phyloP scores from a whole-genome alignment of 352 stramenopile genomes.

The Phytophthora uliginosa region DNA sequence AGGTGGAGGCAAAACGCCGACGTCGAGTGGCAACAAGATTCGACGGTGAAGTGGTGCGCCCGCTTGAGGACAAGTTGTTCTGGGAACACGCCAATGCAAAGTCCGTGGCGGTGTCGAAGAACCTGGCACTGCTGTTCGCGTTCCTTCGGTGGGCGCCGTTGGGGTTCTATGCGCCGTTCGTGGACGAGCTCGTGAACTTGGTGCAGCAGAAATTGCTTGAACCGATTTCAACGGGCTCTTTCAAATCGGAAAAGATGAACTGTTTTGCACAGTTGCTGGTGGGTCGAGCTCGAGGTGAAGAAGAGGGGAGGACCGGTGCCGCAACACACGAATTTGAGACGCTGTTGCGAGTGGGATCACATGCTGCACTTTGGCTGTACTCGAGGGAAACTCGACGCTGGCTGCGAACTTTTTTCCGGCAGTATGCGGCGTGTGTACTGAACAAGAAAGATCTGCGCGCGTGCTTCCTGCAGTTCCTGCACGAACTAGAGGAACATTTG shows the following conservation, averaged over 20 bases:
- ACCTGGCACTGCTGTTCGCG: constrained; percentile 61
- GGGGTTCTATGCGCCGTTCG: constrained; percentile 48
- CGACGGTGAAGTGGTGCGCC: neutral
- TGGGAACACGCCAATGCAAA: constrained; percentile 60
- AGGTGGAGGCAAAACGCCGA: constrained; percentile 21
- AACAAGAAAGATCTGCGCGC: constrained; percentile 57
- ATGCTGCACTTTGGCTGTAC: constrained; percentile 63
- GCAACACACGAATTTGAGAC: constrained; percentile 46
- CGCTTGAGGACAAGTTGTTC: constrained; percentile 58
- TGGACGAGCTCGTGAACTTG: constrained; percentile 59
- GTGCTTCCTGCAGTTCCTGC: constrained; percentile 57
- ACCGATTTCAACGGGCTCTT: constrained; percentile 10
- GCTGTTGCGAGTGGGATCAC: constrained; percentile 51
- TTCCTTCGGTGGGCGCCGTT: constrained; percentile 67
- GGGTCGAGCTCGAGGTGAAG: constrained; percentile 39
- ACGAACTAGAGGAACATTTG: constrained; percentile 53
- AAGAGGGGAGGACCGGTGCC: neutral
- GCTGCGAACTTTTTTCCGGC: constrained; percentile 54
- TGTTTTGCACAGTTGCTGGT: constrained; percentile 59
- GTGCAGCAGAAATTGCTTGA: constrained; percentile 53
- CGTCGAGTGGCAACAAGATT: constrained; percentile 1
- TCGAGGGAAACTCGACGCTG: constrained; percentile 54
- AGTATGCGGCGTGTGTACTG: constrained; percentile 38
- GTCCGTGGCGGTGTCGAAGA: constrained; percentile 62
- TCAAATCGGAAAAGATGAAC: constrained; percentile 44